These are phyloP conservation scores for Rhizophagus sp. DNA, from an alignment of 192 early-diverging fungal genomes.

Conservation along the genomic window DNA sequence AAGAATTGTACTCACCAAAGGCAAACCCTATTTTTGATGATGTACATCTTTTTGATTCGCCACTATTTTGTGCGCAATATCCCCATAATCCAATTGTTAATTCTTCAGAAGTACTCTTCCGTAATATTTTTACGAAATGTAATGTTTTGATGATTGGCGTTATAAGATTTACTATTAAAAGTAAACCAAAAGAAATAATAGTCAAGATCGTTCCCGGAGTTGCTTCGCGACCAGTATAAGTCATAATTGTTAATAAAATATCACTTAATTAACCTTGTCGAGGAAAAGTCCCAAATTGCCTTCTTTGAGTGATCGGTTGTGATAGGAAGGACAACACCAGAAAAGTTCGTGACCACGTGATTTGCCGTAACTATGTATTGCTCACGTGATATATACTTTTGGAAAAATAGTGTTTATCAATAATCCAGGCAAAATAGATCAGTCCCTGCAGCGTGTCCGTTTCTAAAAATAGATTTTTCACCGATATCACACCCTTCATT, in stretches of 20 bases:
- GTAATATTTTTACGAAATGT: neutral
- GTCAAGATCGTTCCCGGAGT: neutral
- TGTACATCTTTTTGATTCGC: neutral
- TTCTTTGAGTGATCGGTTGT: neutral
- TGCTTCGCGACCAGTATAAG: conserved; percentile 2
- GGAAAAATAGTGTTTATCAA: too few species aligned
- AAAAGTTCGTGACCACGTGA: too few species aligned
- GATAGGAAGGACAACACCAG: neutral
- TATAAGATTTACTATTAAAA: neutral
- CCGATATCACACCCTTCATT: too few species aligned
- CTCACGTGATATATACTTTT: too few species aligned
- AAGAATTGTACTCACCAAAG: neutral
- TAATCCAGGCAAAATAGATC: too few species aligned
- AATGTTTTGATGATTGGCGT: neutral
- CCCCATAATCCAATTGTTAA: conserved; percentile 1
- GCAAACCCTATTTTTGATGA: neutral
- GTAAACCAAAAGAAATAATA: neutral
- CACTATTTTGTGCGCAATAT: conserved; percentile 6
- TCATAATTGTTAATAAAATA: neutral
- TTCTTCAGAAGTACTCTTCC: neutral
- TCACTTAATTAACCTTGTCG: neutral
- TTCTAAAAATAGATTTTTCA: too few species aligned
- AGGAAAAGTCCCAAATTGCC: neutral
- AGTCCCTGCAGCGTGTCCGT: too few species aligned
- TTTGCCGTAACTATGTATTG: too few species aligned